phyloP scores from a whole-genome alignment of 1,284 basidiomycete species.

The Cutaneotrichosporon sp. region DNA sequence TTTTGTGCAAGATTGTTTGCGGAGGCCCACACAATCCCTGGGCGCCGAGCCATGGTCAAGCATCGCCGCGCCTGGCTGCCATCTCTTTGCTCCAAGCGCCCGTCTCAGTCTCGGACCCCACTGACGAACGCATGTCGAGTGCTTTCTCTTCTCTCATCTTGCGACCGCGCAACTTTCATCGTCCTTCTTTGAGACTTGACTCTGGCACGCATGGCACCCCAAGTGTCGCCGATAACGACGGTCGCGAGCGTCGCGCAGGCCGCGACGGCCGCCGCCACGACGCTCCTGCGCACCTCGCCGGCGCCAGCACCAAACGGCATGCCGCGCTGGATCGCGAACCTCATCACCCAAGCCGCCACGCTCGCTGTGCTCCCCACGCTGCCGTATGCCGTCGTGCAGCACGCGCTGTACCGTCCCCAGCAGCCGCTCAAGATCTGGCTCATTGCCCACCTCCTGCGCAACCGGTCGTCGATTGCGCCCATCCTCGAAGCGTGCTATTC shows the following conservation, averaged over 20 bases:
- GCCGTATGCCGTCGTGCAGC: conserved; percentile 1
- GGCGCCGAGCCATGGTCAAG: not conserved
- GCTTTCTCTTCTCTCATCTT: not conserved
- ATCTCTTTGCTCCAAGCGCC: no score
- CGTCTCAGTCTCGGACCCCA: no score
- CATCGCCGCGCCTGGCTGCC: not conserved
- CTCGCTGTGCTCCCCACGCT: conserved; percentile 2
- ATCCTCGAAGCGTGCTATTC: conserved; percentile 3
- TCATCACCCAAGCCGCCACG: not conserved
- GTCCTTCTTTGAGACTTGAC: not conserved
- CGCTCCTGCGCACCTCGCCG: conserved; percentile 1
- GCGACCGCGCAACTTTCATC: not conserved
- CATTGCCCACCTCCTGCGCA: conserved; percentile 4
- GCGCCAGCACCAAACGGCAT: conserved; percentile 3
- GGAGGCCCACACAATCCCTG: not conserved
- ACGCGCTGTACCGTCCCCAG: not conserved
- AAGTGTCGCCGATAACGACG: not conserved
- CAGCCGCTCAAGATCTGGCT: conserved; percentile 8
- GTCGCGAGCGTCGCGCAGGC: conserved; percentile 2
- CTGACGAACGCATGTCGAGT: not conserved
- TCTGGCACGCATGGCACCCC: not conserved
- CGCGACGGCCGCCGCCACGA: not conserved
- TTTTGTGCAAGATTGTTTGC: not conserved
- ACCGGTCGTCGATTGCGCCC: not conserved
- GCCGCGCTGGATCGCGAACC: not conserved